These are phyloP conservation scores for Suhomyces bribrorum DNA, from an alignment of 1,139 yeast genomes.

Conservation along the genomic window DNA sequence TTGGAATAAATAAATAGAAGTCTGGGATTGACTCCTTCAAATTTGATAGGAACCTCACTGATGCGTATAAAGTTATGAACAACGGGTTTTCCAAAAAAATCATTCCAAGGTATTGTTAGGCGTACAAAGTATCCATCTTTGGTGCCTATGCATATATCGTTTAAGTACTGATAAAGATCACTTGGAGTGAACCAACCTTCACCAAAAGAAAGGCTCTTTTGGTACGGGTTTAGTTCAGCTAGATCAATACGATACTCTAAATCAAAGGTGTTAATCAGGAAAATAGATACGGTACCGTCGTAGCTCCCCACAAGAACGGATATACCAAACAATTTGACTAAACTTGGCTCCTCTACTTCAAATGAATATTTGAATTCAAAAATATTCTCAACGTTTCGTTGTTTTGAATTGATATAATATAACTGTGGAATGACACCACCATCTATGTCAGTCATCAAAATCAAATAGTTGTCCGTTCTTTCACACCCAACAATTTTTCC, in stretches of 20 bases:
- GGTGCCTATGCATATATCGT: constrained; percentile 20
- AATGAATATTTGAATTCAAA: constrained; percentile 4
- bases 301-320: constrained; percentile 14
- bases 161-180: constrained; percentile 8
- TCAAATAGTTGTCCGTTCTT: constrained; percentile 6
- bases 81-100: background rate
- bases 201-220: constrained; percentile 1
- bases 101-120: constrained; percentile 5
- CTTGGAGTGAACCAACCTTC: constrained; percentile 11
- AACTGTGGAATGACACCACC: constrained; percentile 8
- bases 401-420: constrained; percentile 4
- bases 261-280: background rate
- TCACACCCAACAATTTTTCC: constrained; percentile 7
- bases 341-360: constrained; percentile 11
- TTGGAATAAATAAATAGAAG: constrained; percentile 35
- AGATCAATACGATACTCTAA: constrained; percentile 5
- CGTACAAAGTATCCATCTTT: constrained; percentile 19
- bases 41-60: constrained; percentile 27
- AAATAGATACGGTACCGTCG: constrained; percentile 3
- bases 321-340: constrained; percentile 3
- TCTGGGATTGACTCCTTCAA: constrained; percentile 18
- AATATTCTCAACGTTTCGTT: constrained; percentile 3
- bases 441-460: constrained; percentile 12
- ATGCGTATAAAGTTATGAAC: constrained; percentile 21
- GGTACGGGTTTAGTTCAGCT: constrained; percentile 10